Evolutionary conservation across 805 yeast genomes (phyloP).

Genomic region (Saccharomycopsis microspora): DNA sequence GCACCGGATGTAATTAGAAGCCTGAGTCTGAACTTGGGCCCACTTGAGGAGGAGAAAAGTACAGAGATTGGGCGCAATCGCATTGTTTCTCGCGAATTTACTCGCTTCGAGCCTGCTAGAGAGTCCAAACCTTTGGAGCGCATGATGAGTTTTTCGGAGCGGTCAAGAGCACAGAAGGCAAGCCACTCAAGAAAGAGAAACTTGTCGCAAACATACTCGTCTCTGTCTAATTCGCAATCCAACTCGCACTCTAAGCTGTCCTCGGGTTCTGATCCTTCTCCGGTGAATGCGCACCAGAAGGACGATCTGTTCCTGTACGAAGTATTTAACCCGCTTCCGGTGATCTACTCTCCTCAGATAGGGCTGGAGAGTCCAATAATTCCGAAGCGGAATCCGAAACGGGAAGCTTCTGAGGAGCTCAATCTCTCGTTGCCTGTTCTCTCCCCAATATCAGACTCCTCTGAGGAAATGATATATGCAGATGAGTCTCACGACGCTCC

Average conservation of each 20-base stretch:
- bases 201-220: conserved; percentile 10
- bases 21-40: too few species aligned
- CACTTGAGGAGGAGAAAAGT: too few species aligned
- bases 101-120: background rate
- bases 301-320: conserved; percentile 12
- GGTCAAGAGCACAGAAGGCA: conserved; percentile 13
- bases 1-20: background rate
- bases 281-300: background rate
- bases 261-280: background rate
- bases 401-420: background rate
- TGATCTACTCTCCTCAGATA: conserved; percentile 7
- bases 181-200: conserved; percentile 14
- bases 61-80: too few species aligned
- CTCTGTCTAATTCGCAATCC: conserved; percentile 1
- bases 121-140: conserved; percentile 2
- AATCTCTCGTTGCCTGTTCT: background rate
- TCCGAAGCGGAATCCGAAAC: background rate
- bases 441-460: conserved; percentile 9
- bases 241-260: background rate
- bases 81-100: too few species aligned
- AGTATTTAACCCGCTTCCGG: conserved; percentile 5
- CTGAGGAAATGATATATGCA: conserved; percentile 19
- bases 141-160: conserved; percentile 7
- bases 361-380: background rate
- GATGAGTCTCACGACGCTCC: background rate